Percentiles rank a stretch among this genome's conserved stretches.
Evolutionary conservation across 306 rosid genomes (phyloP).

Genomic region (Malus sieversii): DNA sequence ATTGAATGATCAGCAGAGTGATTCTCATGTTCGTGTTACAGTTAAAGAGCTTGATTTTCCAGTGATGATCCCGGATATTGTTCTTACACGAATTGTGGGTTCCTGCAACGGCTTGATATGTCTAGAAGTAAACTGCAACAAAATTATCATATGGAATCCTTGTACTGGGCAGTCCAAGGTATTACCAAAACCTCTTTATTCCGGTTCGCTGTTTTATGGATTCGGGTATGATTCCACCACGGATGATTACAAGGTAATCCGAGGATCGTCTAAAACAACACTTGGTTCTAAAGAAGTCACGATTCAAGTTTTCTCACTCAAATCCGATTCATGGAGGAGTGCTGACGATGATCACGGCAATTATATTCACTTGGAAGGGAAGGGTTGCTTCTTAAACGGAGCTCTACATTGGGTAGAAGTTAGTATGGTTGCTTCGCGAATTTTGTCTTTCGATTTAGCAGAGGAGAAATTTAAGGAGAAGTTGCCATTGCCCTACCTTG

Average conservation of each 20-base stretch:
- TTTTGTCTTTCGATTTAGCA: background rate
- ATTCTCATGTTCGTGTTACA: background rate
- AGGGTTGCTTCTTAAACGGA: slow-evolving; percentile 2
- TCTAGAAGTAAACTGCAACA: background rate
- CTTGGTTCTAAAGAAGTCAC: background rate
- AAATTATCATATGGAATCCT: background rate
- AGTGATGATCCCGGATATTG: background rate
- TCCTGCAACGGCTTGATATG: background rate
- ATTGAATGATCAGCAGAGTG: background rate
- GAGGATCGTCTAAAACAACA: background rate
- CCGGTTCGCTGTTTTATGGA: background rate
- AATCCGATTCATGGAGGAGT: background rate
- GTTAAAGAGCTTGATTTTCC: background rate
- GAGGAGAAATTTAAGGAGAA: background rate
- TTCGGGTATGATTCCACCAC: background rate
- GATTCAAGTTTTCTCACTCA: background rate
- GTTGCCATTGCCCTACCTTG: background rate
- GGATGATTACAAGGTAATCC: background rate
- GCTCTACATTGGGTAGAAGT: background rate
- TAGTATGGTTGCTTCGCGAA: background rate
- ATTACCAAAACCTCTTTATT: background rate
- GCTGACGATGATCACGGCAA: background rate
- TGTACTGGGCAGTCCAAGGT: background rate
- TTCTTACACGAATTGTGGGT: background rate
- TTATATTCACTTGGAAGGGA: background rate